These are phyloP conservation scores for Penicillium occitanis DNA, from an alignment of 2,329 filamentous ascomycete species.

Conservation along the genomic window DNA sequence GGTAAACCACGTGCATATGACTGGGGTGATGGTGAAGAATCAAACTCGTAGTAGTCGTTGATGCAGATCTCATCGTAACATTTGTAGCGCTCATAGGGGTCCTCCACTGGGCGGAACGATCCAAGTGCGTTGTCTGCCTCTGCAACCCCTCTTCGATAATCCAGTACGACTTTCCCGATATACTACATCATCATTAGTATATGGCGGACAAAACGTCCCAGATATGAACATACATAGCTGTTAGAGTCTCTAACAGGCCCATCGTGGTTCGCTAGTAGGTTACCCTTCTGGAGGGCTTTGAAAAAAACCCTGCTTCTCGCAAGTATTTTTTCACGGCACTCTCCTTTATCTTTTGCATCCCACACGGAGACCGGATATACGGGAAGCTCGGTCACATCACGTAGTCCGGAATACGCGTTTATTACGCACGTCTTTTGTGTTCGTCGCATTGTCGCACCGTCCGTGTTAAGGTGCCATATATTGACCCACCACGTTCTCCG, in stretches of 20 bases:
- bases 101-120: background rate
- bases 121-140: background rate
- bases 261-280: background rate
- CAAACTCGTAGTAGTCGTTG: background rate
- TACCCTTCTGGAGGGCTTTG: conserved; percentile 5
- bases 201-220: background rate
- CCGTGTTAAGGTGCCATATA: background rate
- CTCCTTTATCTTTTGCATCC: conserved; percentile 12
- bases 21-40: background rate
- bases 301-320: conserved; percentile 2
- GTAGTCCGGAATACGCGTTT: background rate
- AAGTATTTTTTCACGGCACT: background rate
- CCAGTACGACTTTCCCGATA: background rate
- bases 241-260: background rate
- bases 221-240: background rate
- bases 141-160: background rate
- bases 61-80: background rate
- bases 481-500: background rate
- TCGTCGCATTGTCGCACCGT: background rate
- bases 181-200: background rate
- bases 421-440: background rate
- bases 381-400: conserved; percentile 3
- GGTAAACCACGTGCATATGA: background rate
- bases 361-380: background rate
- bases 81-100: background rate